Evolutionary conservation across 2,329 filamentous ascomycete genomes (phyloP).

Genomic region (Neofusicoccum ribis): DNA sequence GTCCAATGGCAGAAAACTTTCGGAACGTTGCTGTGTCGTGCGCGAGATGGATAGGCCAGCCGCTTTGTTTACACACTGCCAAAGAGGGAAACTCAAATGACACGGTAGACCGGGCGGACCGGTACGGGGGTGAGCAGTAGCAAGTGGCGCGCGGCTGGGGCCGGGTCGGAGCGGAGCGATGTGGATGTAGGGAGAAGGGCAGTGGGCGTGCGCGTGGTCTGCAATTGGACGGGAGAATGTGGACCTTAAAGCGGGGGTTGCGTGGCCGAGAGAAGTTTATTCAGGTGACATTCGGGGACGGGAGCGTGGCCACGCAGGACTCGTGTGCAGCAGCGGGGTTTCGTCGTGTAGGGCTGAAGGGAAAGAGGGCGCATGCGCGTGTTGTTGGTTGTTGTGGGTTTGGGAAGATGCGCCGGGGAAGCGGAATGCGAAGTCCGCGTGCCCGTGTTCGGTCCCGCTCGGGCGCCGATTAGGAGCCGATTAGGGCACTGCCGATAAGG

Average conservation of each 20-base stretch:
- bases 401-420: constrained; percentile 17
- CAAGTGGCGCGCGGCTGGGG: background rate
- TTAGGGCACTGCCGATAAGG: constrained; percentile 13
- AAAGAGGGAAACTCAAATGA: background rate
- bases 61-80: constrained; percentile 1
- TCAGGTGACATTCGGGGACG: no score
- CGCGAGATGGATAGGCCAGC: background rate
- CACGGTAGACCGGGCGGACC: no score
- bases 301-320: no score
- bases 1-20: background rate
- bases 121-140: no score
- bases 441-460: background rate
- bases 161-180: background rate
- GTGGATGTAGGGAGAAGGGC: background rate
- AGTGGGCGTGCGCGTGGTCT: background rate
- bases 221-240: background rate
- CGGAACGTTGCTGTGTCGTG: background rate
- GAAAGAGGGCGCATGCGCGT: background rate
- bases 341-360: background rate
- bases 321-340: background rate
- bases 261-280: background rate
- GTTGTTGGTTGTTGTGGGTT: constrained; percentile 14
- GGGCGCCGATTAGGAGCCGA: background rate
- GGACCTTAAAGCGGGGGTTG: background rate
- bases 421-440: constrained; percentile 12